phyloP scores from a whole-genome alignment of 2,329 filamentous ascomycete genomes.

The Nemania sp. region DNA sequence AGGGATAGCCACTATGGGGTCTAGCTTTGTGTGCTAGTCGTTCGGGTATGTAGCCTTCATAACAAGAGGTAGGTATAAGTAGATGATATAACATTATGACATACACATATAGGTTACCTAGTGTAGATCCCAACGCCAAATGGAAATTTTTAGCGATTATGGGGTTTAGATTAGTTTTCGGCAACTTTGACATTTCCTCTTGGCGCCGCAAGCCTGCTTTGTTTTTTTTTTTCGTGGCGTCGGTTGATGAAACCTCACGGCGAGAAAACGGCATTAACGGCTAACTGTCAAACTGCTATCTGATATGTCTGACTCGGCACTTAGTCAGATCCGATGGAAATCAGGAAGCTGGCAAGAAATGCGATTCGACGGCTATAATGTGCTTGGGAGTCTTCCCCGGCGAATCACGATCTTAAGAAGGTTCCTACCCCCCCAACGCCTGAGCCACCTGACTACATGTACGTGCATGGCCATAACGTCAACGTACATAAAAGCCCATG shows the following conservation, averaged over 20 bases:
- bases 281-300: not conserved
- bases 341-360: conserved; percentile 5
- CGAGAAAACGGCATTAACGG: conserved; percentile 1
- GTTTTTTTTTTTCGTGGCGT: conserved; percentile 1
- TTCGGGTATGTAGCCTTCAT: not conserved
- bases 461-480: not conserved
- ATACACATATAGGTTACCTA: not conserved
- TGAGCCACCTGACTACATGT: not conserved
- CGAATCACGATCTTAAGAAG: conserved; percentile 8
- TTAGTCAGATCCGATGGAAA: conserved; percentile 11
- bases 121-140: not conserved
- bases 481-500: not conserved
- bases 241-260: conserved; percentile 10
- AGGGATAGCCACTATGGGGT: not conserved
- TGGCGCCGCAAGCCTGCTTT: conserved; percentile 12
- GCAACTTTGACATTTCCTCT: conserved; percentile 4
- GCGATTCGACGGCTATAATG: not conserved
- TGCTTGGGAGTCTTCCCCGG: not conserved
- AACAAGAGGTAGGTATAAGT: not conserved
- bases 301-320: conserved; percentile 15
- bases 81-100: not conserved
- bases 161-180: conserved; percentile 14
- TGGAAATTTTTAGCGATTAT: conserved; percentile 7
- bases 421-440: not conserved
- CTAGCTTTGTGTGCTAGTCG: not conserved